Conservation (phyloP, 73 alveolate genomes). For the Tetrahymena malaccensis region DNA sequence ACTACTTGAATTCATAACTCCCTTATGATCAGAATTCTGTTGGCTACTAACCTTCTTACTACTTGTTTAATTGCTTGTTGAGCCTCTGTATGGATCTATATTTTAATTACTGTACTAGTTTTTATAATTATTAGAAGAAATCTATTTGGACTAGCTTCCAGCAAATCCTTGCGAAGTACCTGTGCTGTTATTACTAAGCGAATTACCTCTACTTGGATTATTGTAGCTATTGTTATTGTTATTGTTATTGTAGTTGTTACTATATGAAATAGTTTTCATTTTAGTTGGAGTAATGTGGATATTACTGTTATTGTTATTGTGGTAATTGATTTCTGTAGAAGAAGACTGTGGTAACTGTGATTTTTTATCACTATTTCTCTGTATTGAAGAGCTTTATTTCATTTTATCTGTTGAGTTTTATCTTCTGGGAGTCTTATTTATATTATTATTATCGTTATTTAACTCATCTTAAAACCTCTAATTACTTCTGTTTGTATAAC, state of each 20-base stretch:
- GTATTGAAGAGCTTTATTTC: background rate
- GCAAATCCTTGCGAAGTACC: background rate
- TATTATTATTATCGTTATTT: background rate
- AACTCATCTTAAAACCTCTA: background rate
- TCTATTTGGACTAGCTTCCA: background rate
- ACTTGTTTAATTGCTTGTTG: background rate
- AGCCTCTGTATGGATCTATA: background rate
- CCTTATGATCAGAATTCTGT: background rate
- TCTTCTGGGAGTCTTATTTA: background rate
- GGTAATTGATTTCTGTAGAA: background rate
- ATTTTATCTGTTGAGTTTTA: background rate
- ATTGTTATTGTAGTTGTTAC: background rate
- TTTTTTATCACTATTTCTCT: background rate
- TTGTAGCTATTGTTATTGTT: background rate
- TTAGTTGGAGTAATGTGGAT: background rate
- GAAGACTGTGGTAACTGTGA: background rate
- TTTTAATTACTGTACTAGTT: background rate
- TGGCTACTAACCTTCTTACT: background rate
- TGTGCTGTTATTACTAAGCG: background rate
- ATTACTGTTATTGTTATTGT: background rate
- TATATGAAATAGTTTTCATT: background rate
- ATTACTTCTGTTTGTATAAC: background rate
- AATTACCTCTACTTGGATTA: background rate
- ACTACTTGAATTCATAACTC: background rate
- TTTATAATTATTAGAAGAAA: background rate